These are phyloP conservation scores for Hypomyces perniciosus DNA, from an alignment of 2,329 filamentous ascomycete genomes.

Conservation along the genomic window DNA sequence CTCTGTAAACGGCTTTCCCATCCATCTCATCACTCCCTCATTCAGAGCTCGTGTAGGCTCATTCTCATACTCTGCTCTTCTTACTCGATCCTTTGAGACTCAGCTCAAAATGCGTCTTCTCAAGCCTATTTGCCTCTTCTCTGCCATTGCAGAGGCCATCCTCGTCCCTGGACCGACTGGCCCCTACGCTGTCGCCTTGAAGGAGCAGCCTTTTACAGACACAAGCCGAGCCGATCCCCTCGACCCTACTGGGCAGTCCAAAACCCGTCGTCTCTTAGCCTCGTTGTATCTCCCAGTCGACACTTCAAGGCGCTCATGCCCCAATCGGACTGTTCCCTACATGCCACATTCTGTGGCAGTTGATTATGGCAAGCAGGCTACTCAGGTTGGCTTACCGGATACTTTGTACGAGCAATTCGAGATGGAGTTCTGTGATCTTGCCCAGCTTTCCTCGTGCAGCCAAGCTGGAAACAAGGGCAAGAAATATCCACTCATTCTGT, in stretches of 20 bases:
- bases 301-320: conserved; percentile 16
- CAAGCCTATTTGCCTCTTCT: conserved; percentile 11
- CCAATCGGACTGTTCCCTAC: conserved; percentile 20
- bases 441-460: conserved; percentile 11
- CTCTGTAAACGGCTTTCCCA: neutral
- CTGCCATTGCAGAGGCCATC: conserved; percentile 18
- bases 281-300: conserved; percentile 29
- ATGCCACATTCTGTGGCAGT: conserved; percentile 29
- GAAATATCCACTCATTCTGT: conserved; percentile 27
- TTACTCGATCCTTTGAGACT: neutral
- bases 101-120: conserved; percentile 11
- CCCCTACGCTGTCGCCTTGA: conserved; percentile 24
- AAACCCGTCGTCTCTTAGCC: conserved; percentile 19
- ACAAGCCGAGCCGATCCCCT: conserved; percentile 24
- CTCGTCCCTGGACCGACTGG: conserved; percentile 25
- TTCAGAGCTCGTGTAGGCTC: neutral
- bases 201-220: conserved; percentile 24
- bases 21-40: neutral
- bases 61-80: neutral
- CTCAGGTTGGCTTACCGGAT: conserved; percentile 24
- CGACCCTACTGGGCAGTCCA: conserved; percentile 24
- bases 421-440: conserved; percentile 22
- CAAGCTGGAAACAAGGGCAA: neutral
- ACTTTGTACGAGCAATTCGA: conserved; percentile 24
- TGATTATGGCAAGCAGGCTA: conserved; percentile 22